Evolutionary conservation across 2,329 filamentous ascomycete species (phyloP).

Genomic region (Penicillium sp.): DNA sequence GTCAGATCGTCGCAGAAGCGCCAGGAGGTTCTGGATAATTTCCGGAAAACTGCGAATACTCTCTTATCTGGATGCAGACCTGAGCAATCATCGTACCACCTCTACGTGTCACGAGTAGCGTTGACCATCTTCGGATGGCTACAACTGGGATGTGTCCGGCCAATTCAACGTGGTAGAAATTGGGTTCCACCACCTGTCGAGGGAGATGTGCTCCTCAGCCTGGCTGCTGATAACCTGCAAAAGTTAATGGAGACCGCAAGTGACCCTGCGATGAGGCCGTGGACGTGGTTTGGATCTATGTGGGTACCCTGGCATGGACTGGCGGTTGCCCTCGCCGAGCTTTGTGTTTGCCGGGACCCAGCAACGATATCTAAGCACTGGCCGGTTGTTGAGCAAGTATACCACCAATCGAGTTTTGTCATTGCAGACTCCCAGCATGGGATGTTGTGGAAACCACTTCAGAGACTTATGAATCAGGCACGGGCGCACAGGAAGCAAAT

Average conservation of each 20-base stretch:
- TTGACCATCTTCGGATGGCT: constrained; percentile 34
- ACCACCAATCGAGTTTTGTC: constrained; percentile 30
- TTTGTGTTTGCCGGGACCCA: constrained; percentile 40
- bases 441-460: constrained; percentile 40
- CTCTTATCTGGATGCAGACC: constrained; percentile 32
- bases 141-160: constrained; percentile 38
- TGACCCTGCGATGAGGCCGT: constrained; percentile 31
- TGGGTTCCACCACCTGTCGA: constrained; percentile 36
- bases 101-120: constrained; percentile 33
- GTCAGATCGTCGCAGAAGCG: constrained; percentile 34
- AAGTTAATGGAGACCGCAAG: constrained; percentile 27
- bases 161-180: constrained; percentile 32
- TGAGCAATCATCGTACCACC: constrained; percentile 33
- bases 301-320: constrained; percentile 44
- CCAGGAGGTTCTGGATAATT: constrained; percentile 35
- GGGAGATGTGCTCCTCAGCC: constrained; percentile 32
- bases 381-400: constrained; percentile 34
- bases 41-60: constrained; percentile 27
- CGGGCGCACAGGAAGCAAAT: constrained; percentile 24
- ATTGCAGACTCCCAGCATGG: constrained; percentile 38
- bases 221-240: constrained; percentile 36
- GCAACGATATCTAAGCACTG: constrained; percentile 31
- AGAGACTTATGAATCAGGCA: constrained; percentile 39
- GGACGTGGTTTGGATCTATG: constrained; percentile 37
- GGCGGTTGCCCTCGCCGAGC: constrained; percentile 40